Base-by-base conservation (phyloP, 192 early-diverging fungal species). In the Backusella liffmaniae region DNA sequence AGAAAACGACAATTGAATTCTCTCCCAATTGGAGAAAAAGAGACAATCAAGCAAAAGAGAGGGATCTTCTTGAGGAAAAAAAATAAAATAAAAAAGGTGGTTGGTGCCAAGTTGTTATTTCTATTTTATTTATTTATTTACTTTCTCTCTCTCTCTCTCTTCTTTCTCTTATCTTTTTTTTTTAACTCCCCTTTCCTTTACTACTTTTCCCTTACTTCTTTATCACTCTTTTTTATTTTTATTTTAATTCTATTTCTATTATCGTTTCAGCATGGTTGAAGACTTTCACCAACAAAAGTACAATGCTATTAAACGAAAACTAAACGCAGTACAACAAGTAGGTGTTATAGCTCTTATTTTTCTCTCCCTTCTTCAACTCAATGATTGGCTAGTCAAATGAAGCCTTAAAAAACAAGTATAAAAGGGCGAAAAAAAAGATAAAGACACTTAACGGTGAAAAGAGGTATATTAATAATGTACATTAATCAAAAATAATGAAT, bases 281-380 rank as follows among this genome's bases (percentile, higher is more conserved):
- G 21, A 29, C 23, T 59, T 15, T 9, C 12, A 26, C 56, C 56
- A 62, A 3, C 78, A 85, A 30, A 85, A 84, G 37, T 85, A 83
- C 42, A 79, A 59, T 34, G 68, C 70, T 29, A 62, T 85, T 16
- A 83, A 87, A 71, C 65, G 79, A 18, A 85, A 82, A 62, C 77
- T 87, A 10, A 79, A 78, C 16, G 77, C 78, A 23, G 81, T 76
- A 5, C 53, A 83, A 53, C 67, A 79, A 77, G 86, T 87, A 74
- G 29, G 42, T 44, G 7, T 39, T 8, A 3, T 32, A 39, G 0
- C 37, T 39, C 37, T 39, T 39, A 10, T 39, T 39, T 39, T 39
- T 10, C 12, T 35, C 39, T 37, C 10, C n/a, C 32, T 23, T 36
- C 37, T 15, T 34, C 37, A 18, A 65, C 29, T 39, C n/a, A 8